Evolutionary conservation across 805 yeast genomes (phyloP), one percentile per base, ranked within the genome.

Genomic region (Wickerhamomyces rabaulensis): DNA sequence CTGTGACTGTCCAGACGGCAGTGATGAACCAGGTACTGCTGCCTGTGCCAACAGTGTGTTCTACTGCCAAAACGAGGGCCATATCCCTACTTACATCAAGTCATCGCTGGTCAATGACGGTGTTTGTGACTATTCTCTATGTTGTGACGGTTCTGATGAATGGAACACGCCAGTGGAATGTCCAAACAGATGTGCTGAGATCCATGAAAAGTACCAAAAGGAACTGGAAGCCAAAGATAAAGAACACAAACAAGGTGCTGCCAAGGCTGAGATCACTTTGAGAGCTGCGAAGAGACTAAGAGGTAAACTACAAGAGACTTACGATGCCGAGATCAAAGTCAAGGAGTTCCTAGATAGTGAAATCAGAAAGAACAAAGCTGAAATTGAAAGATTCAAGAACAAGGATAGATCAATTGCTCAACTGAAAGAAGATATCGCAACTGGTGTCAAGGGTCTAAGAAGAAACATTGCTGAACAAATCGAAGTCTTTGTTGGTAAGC

Each of bases 1-100:
- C 60, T 92, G 98, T 66, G 98, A 94, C 60, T 92, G 98, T 68
- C 97, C 97, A 0, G 99, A 94, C 67, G 98, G 98, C 0, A 81
- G 91, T 5, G 99, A 94, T 67, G 98, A 94, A 64, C 97, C 97
- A 0, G 97, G 97, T 0, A 92, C 98, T 1, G 70, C 84, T 36
- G 97, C 97, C 0, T 92, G 98, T 64, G 58, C 64, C 16, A 50
- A 65, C 45, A 59, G 68, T 13, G 43, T 54, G 41, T 91, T 89
- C 58, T 90, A 79, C 63, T 92, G 99, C 66, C 77, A 65, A 9
- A 94, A 94, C 59, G 69, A 74, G 42, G 96, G 96, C 4, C 84
- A 79, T 53, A 57, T 73, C 5, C 79, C 90, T 0, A 71, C 73
- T 9, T 77, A 71, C 52, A 74, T 94, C 13, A 84, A 89, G 6